Evolutionary conservation across 2,329 filamentous ascomycete species (phyloP).

Genomic region (Pleoardoris graminearum): DNA sequence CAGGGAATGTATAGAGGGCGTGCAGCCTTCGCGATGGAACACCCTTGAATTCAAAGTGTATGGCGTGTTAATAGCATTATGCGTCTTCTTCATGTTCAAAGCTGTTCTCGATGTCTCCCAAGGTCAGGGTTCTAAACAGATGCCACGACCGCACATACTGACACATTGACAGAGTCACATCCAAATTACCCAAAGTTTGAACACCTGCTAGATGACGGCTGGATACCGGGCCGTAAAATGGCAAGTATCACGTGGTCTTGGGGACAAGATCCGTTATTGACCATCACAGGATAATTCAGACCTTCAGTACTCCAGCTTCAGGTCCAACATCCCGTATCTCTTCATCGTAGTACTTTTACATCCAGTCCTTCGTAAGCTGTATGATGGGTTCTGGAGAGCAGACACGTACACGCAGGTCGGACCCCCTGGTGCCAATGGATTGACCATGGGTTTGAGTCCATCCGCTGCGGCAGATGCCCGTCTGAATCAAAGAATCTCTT

Average conservation of each 20-base stretch:
- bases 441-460: constrained; percentile 48
- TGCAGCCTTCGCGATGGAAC: constrained; percentile 75
- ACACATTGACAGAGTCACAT: constrained; percentile 65
- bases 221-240: constrained; percentile 90
- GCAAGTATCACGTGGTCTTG: constrained; percentile 49
- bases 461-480: constrained; percentile 57
- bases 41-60: constrained; percentile 87
- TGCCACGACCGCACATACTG: neutral
- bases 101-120: constrained; percentile 83
- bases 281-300: constrained; percentile 78
- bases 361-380: constrained; percentile 73
- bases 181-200: constrained; percentile 78
- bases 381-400: constrained; percentile 60
- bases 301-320: constrained; percentile 81
- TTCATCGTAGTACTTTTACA: constrained; percentile 73
- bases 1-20: constrained; percentile 42
- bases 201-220: constrained; percentile 73
- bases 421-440: constrained; percentile 33
- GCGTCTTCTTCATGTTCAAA: constrained; percentile 88
- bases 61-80: constrained; percentile 66
- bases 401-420: constrained; percentile 51
- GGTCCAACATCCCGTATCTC: constrained; percentile 83
- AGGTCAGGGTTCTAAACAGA: constrained; percentile 55
- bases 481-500: constrained; percentile 70
- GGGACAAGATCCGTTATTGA: constrained; percentile 14